Percentiles rank a stretch among this genome's conserved stretches.
phyloP scores from a whole-genome alignment of 2,329 filamentous ascomycete species.

The Penicillium sclerotigenum region DNA sequence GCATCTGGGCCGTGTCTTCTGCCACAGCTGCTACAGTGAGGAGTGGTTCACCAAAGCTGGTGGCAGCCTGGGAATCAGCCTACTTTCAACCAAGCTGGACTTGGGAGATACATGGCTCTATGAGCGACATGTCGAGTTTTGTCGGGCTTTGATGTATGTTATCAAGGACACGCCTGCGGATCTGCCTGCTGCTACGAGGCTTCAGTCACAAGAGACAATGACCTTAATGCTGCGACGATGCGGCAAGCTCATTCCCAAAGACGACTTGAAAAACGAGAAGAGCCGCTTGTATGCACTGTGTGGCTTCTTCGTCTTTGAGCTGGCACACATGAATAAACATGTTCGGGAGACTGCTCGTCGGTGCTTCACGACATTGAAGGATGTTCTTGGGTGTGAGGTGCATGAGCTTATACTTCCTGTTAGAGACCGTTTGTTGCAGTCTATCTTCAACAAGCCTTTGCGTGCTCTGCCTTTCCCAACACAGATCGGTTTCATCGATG shows the following conservation, averaged over 20 bases:
- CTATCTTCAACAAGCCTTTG: slow-evolving; percentile 93
- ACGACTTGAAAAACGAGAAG: slow-evolving; percentile 67
- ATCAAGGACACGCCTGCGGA: slow-evolving; percentile 98
- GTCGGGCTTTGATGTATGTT: slow-evolving; percentile 89
- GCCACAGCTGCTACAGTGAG: slow-evolving; percentile 92
- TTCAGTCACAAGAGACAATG: slow-evolving; percentile 77
- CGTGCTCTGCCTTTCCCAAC: slow-evolving; percentile 88
- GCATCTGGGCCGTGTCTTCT: slow-evolving; percentile 78
- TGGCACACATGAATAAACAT: slow-evolving; percentile 93
- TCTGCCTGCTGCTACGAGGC: slow-evolving; percentile 81
- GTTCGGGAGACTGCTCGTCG: slow-evolving; percentile 83
- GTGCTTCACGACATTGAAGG: slow-evolving; percentile 76
- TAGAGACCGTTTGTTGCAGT: slow-evolving; percentile 81
- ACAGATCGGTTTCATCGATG: slow-evolving; percentile 98
- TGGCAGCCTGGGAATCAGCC: slow-evolving; percentile 83
- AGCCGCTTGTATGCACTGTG: slow-evolving; percentile 73
- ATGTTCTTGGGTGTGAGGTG: slow-evolving; percentile 72
- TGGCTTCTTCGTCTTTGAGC: slow-evolving; percentile 78
- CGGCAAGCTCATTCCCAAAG: slow-evolving; percentile 74
- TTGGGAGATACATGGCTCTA: slow-evolving; percentile 81
- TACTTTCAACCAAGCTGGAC: slow-evolving; percentile 78
- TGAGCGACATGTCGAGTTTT: slow-evolving; percentile 79
- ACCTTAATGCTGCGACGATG: slow-evolving; percentile 75
- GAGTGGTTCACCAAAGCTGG: slow-evolving; percentile 99
- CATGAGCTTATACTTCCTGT: slow-evolving; percentile 87